Evolutionary conservation across 345 rosid genomes (phyloP), one percentile per base, ranked within the genome.

Genomic region (Ceriops decandra): DNA sequence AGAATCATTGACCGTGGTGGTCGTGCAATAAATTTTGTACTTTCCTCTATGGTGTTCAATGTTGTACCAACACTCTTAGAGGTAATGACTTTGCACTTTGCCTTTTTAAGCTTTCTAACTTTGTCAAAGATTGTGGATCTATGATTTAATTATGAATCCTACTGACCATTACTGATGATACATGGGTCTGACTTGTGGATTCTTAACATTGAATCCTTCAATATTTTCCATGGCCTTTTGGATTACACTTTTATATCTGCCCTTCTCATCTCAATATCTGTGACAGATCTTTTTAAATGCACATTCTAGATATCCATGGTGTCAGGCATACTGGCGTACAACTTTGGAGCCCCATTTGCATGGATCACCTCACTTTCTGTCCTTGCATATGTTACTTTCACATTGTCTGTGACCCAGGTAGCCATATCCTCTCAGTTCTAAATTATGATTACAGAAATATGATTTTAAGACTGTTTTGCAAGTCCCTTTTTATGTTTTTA

Each of bases 1-100:
- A 85, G 98, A 80, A 95, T 84, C 54, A 95, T 92, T 57, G 99
- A 95, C 77, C 97, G 93, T 69, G 98, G 99, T 79, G 92, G 99
- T 85, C 95, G 98, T n/a, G 99, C 92, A n/a, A 95, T 95, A 68
- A 95, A 92, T 69, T 92, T 92, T 66, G 87, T 95, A 28, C 92
- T 95, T 75, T 88, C 98, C 7, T 79, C 99, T 61, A 92, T 88
- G 98, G 93, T 92, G 73, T 90, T 95, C 91, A 95, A 95, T 77
- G 90, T 92, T 71, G 87, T 87, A 21, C 99, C 99, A 66, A 92
- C 98, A 52, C 72, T 95, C 72, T 79, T 95, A 67, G 99, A 95
- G 98, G 98, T 95, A 84, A 84, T 68, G 72, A 22, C 60, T 67
- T 13, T 62, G 53, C n/a, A 46, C 56, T 68, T 62, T 24, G 53